Base-by-base conservation (phyloP, 2,329 filamentous ascomycete species). In the Stagonosporopsis vannaccii region DNA sequence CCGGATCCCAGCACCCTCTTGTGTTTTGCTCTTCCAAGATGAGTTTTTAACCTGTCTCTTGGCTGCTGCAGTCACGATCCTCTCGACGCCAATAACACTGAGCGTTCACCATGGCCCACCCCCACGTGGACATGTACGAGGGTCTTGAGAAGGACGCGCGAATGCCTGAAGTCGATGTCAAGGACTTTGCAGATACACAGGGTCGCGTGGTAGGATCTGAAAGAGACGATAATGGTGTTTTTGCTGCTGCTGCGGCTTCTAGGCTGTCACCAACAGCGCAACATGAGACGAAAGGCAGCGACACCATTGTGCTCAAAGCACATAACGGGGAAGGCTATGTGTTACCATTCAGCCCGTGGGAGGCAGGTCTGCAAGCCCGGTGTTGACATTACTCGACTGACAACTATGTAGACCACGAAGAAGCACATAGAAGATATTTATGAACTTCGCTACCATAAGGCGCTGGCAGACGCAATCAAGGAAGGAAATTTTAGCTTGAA, bases 401-500 rank as follows among this genome's bases (percentile, higher is more conserved):
- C 26, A 17, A 11, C 13, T 6, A 17, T 33, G 7, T 17, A 56
- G 52, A 20, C 25, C 9, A 56, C 28, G 2, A 45, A 51, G 28
- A 2, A 6, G 1, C 41, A 51, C 4, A 45, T 56, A 6, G 46
- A 56, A 25, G 20, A 46, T 9, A 51, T 56, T 30, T 56, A 56
- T 20, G 35, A n/a, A 36, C 28, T 46, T 20, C 46, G 36, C 30
- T 11, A 39, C 13, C 46, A 28, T 32, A 35, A 37, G 15, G n/a
- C 1, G 9, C 30, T 56, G 11, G 46, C 46, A 35, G 48, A 56
- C 3, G 44, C 58, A 2, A 42, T 72, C 12, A 28, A 43, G 2
- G 26, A 60, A 15, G 59, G 44, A 8, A 55, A 58, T 4, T 71
- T 61, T 37, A 58, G 58, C 25, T 50, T 70, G 5, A 15, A 53